Evolutionary conservation across 768 basidiomycete species (phyloP).

Genomic region (Phlebiopsis gigantea): DNA sequence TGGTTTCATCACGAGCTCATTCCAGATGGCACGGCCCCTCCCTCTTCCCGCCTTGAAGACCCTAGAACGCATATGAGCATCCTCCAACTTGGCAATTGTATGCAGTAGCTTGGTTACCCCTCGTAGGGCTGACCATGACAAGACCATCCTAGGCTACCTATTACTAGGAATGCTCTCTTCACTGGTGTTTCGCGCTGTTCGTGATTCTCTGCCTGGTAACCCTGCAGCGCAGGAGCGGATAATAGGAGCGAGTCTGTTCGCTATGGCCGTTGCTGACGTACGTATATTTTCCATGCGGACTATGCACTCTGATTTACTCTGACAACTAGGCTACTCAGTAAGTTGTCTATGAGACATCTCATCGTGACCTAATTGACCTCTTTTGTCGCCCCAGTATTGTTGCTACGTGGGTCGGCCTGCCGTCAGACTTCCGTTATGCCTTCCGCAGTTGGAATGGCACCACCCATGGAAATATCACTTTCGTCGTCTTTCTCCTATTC

Average conservation of each 20-base stretch:
- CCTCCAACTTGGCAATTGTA: conserved; percentile 67
- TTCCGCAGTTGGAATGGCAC: conserved; percentile 59
- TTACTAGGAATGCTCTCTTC: conserved; percentile 61
- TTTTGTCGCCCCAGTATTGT: conserved; percentile 40
- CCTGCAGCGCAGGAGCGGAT: conserved; percentile 64
- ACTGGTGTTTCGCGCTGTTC: conserved; percentile 60
- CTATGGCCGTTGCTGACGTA: conserved; percentile 69
- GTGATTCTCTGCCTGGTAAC: conserved; percentile 53
- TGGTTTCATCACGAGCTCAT: conserved; percentile 69
- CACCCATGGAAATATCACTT: conserved; percentile 75
- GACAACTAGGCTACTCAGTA: conserved; percentile 13
- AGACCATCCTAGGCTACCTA: conserved; percentile 43
- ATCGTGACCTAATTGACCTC: background rate
- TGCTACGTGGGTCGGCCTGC: conserved; percentile 53
- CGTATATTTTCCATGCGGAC: conserved; percentile 28
- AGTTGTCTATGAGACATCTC: conserved; percentile 12
- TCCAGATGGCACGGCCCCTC: conserved; percentile 35
- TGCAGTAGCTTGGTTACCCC: background rate
- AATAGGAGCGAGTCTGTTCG: conserved; percentile 54
- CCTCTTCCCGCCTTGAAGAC: conserved; percentile 32
- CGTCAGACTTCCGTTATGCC: conserved; percentile 45
- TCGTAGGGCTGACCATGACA: background rate
- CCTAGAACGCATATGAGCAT: conserved; percentile 54
- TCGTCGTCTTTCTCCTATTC: conserved; percentile 48
- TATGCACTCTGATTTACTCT: background rate